These are phyloP conservation scores for Ehretia macrophylla DNA, from an alignment of 257 asterid genomes.

Conservation along the genomic window DNA sequence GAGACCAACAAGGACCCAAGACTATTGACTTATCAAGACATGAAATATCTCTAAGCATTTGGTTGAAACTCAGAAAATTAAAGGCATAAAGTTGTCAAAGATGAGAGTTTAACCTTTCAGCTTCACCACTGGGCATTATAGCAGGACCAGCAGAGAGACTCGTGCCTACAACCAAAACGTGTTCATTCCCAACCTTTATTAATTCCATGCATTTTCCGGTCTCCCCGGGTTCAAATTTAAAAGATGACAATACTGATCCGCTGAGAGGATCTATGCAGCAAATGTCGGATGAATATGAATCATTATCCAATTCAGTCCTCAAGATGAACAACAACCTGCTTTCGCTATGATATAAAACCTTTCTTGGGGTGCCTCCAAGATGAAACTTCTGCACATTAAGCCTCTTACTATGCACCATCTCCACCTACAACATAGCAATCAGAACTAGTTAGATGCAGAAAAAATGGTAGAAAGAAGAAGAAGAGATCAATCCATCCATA, in stretches of 20 bases:
- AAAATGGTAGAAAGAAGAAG: neutral
- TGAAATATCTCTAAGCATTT: neutral
- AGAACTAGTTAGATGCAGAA: neutral
- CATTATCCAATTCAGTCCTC: conserved; percentile 79
- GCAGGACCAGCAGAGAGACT: conserved; percentile 86
- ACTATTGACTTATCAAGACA: neutral
- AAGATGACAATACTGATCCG: conserved; percentile 71
- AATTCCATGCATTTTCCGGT: conserved; percentile 96
- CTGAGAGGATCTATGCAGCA: conserved; percentile 93
- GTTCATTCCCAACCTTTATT: conserved; percentile 68
- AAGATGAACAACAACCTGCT: conserved; percentile 77
- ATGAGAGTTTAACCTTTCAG: conserved; percentile 60
- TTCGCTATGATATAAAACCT: conserved; percentile 75
- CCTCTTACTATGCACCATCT: conserved; percentile 96
- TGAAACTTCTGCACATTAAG: conserved; percentile 95
- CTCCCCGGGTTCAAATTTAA: conserved; percentile 87
- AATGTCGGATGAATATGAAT: conserved; percentile 74
- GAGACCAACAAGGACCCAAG: neutral
- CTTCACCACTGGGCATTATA: conserved; percentile 97
- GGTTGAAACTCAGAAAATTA: conserved; percentile 2
- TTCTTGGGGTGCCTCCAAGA: conserved; percentile 96
- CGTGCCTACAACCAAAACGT: conserved; percentile 88
- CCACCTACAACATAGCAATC: conserved; percentile 56
- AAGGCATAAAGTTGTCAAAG: neutral
- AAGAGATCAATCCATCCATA: neutral